Conservation (phyloP, 1,139 yeast species). For the Maudiozyma humilis region DNA sequence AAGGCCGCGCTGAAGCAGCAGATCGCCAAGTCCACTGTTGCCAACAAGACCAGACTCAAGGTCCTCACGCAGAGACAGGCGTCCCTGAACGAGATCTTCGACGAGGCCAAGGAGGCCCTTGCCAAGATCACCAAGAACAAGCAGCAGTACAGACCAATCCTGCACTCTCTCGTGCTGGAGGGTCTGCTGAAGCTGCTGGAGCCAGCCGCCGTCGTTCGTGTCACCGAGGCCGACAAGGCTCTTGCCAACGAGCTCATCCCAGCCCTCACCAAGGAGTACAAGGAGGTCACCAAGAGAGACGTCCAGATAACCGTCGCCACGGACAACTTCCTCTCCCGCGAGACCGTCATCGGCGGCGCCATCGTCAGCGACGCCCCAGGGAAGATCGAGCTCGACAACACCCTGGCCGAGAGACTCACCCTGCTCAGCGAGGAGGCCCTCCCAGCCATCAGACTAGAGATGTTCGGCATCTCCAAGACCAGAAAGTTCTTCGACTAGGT, state of each 20-base stretch:
- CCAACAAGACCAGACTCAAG: conserved; percentile 89
- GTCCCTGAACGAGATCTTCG: conserved; percentile 66
- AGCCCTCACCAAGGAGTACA: conserved; percentile 56
- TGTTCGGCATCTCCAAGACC: conserved; percentile 79
- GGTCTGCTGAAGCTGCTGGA: conserved; percentile 72
- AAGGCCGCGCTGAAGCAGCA: conserved; percentile 90
- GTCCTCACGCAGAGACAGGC: conserved; percentile 81
- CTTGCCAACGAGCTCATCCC: conserved; percentile 43
- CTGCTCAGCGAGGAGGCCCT: conserved; percentile 75
- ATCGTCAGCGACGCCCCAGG: conserved; percentile 62
- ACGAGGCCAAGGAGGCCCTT: conserved; percentile 57
- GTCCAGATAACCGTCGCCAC: conserved; percentile 51
- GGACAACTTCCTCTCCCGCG: conserved; percentile 51
- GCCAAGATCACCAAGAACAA: conserved; percentile 40
- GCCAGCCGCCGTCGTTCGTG: conserved; percentile 52
- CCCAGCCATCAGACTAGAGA: conserved; percentile 85
- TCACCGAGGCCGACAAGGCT: conserved; percentile 59
- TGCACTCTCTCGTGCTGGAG: conserved; percentile 77
- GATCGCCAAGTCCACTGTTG: conserved; percentile 88
- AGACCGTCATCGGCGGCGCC: conserved; percentile 72
- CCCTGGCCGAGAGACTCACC: conserved; percentile 86
- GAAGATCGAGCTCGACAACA: conserved; percentile 83
- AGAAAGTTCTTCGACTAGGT: conserved; percentile 83
- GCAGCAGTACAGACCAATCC: conserved; percentile 57
- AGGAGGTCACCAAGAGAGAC: conserved; percentile 59